phyloP scores from a whole-genome alignment of 192 early-diverging fungal species.

The Podila horticola region DNA sequence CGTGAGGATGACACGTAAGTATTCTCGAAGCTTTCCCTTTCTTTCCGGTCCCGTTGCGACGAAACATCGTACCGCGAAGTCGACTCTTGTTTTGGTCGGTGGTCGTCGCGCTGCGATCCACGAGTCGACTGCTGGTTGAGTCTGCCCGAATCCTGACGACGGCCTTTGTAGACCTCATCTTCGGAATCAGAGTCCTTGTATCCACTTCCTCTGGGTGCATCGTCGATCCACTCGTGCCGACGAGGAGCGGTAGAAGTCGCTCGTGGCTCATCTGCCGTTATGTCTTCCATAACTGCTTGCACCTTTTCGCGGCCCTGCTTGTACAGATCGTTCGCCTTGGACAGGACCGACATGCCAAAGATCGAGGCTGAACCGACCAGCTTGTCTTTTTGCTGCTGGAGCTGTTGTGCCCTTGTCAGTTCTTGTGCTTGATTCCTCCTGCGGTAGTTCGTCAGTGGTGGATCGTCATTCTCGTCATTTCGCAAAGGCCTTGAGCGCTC shows the following conservation, averaged over 20 bases:
- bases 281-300: conserved; percentile 68
- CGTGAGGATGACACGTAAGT: conserved; percentile 54
- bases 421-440: conserved; percentile 28
- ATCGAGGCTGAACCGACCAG: conserved; percentile 64
- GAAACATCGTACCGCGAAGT: not conserved
- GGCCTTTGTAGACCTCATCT: conserved; percentile 30
- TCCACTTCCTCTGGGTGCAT: conserved; percentile 1
- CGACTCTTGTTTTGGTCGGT: conserved; percentile 12
- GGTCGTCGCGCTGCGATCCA: no score
- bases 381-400: conserved; percentile 64
- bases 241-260: conserved; percentile 9
- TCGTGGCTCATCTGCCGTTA: conserved; percentile 54
- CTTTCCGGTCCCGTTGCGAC: conserved; percentile 12
- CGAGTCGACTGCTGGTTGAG: conserved; percentile 7
- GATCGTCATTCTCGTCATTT: conserved; percentile 24
- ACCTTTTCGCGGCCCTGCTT: conserved; percentile 70
- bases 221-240: conserved; percentile 33
- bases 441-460: conserved; percentile 25
- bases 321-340: conserved; percentile 73
- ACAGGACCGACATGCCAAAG: conserved; percentile 69
- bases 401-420: conserved; percentile 19
- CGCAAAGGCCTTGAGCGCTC: no score
- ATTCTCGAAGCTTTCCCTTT: conserved; percentile 40
- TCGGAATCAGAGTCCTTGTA: conserved; percentile 51
- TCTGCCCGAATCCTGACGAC: conserved; percentile 15